Evolutionary conservation across 495 filamentous ascomycete genomes (phyloP), one percentile per base, ranked within the genome.

Genomic region (Aspergillus biplanus): DNA sequence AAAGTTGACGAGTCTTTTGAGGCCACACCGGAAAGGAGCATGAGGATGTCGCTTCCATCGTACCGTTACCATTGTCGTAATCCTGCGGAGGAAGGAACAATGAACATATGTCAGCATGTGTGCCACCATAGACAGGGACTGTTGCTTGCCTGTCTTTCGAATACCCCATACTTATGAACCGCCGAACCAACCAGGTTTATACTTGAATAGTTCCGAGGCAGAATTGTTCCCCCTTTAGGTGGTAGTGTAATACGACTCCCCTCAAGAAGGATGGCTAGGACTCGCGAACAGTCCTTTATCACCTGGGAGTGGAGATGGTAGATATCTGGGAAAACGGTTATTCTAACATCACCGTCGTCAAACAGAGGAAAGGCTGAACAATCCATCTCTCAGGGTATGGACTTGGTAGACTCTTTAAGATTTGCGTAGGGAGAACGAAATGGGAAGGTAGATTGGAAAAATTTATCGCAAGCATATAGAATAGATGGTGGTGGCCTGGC

Each of bases 291-390:
- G 34, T 9, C n/a, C 3, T 16, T 47, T 4, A 80, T 58, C 27
- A 71, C 63, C 1, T 59, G 50, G 9, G 68, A 65, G 56, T 79
- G 77, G 13, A 81, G 67, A 13, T 69, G 66, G 59, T 76, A 81
- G 12, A 63, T 48, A 7, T 70, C 67, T n/a, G 70, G 62, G 5
- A 65, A 42, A n/a, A 79, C 69, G 34, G 62, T 56, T 55, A 81
- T 70, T 31, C 63, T 57, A 12, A 81, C 72, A 65, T 81, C 73
- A 12, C 74, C 77, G 52, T 80, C 75, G 44, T 13, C 42, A 55
- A 72, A 80, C 9, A 48, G 4, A 1, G 76, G 77, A 35, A 73
- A 75, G 27, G 35, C 13, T 21, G 37, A 21, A 37, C 13, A 12
- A 34, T 44, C 53, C 66, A 68, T 68, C 8, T 8, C 39, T n/a